A percentile compares a stretch with the other conserved stretches of the same genome.
phyloP scores from a whole-genome alignment of 2,329 filamentous ascomycete genomes.

The Pseudocercospora musae region DNA sequence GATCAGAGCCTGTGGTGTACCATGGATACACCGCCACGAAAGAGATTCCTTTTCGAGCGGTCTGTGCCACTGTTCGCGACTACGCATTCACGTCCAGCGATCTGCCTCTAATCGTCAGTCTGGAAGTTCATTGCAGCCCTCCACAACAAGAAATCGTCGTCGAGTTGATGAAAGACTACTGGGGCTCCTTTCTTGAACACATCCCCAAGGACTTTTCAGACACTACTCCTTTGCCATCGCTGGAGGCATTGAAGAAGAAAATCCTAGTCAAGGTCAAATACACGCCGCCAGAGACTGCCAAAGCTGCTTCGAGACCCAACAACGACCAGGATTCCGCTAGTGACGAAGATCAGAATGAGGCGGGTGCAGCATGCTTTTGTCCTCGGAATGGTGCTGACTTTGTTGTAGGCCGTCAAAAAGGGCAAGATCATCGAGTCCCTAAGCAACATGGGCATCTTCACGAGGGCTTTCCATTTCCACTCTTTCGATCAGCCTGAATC shows the following conservation, averaged over 20 bases:
- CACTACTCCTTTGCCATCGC: conserved; percentile 60
- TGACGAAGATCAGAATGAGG: conserved; percentile 33
- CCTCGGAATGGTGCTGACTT: neutral
- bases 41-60: conserved; percentile 81
- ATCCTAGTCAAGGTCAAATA: conserved; percentile 61
- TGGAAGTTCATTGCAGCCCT: conserved; percentile 81
- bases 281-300: conserved; percentile 38
- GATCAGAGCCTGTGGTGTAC: conserved; percentile 32
- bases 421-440: conserved; percentile 67
- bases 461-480: conserved; percentile 77
- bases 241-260: conserved; percentile 69
- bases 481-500: conserved; percentile 63
- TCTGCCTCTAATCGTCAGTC: conserved; percentile 82
- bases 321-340: conserved; percentile 35
- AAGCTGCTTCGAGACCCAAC: conserved; percentile 15
- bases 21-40: conserved; percentile 72
- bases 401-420: conserved; percentile 41
- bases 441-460: conserved; percentile 77
- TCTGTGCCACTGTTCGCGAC: conserved; percentile 72
- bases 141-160: conserved; percentile 87
- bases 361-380: neutral
- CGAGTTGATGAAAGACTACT: conserved; percentile 86
- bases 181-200: conserved; percentile 72
- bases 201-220: conserved; percentile 46
- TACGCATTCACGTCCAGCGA: conserved; percentile 69